These are phyloP conservation scores for Potentilla sterilis DNA, from an alignment of 306 rosid species.

Conservation along the genomic window DNA sequence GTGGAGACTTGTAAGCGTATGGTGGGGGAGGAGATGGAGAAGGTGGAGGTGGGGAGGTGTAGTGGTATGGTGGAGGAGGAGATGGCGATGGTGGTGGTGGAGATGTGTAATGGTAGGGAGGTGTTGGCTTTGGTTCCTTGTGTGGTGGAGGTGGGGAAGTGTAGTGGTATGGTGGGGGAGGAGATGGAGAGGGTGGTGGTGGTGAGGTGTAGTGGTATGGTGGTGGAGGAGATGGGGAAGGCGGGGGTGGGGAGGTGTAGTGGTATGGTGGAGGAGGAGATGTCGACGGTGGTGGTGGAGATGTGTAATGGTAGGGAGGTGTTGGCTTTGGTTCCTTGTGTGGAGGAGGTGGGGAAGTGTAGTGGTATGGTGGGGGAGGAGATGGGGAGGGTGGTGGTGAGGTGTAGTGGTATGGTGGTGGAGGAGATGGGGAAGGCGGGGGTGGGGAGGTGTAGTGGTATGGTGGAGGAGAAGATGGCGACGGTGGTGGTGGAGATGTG, in stretches of 20 bases:
- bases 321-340: conserved; percentile 10
- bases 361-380: conserved; percentile 37
- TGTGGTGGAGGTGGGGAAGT: conserved; percentile 32
- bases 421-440: conserved; percentile 11
- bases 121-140: conserved; percentile 23
- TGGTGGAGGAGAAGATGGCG: conserved; percentile 8
- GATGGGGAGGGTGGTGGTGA: conserved; percentile 47
- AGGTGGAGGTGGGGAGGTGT: conserved; percentile 53
- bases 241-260: conserved; percentile 51
- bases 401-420: conserved; percentile 26
- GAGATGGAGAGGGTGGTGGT: conserved; percentile 48
- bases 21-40: conserved; percentile 24
- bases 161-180: conserved; percentile 42
- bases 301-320: conserved; percentile 32
- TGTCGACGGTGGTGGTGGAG: conserved; percentile 37
- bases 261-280: conserved; percentile 36
- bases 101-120: conserved; percentile 30
- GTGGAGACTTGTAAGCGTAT: conserved; percentile 35
- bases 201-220: conserved; percentile 57
- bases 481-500: conserved; percentile 42
- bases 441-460: conserved; percentile 44
- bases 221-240: conserved; percentile 31
- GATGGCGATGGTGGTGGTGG: conserved; percentile 39
- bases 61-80: conserved; percentile 39
- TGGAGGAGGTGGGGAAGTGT: conserved; percentile 36